A percentile compares a stretch with the other conserved stretches of the same genome.
Evolutionary conservation across 2,329 filamentous ascomycete species (phyloP).

Genomic region (Ascocoryne sarcoides): DNA sequence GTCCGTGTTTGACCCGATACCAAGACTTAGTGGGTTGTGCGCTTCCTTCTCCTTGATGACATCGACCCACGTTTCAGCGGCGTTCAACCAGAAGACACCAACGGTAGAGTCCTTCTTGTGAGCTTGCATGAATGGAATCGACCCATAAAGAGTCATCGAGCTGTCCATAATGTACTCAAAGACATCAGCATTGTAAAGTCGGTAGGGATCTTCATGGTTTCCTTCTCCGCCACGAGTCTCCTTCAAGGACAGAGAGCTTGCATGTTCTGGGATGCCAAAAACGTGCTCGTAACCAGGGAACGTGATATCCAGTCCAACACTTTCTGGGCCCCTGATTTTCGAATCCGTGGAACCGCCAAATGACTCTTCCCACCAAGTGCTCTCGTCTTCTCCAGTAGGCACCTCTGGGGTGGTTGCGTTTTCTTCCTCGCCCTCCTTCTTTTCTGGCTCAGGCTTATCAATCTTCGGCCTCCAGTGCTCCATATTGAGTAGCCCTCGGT

Average conservation of each 20-base stretch:
- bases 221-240: slow-evolving; percentile 83
- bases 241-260: slow-evolving; percentile 78
- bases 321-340: slow-evolving; percentile 92
- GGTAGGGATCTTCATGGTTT: slow-evolving; percentile 81
- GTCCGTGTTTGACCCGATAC: slow-evolving; percentile 57
- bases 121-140: slow-evolving; percentile 96
- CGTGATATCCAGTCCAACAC: slow-evolving; percentile 80
- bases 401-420: slow-evolving; percentile 23
- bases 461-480: slow-evolving; percentile 93
- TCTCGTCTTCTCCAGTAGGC: slow-evolving; percentile 59
- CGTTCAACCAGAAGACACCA: slow-evolving; percentile 95
- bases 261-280: slow-evolving; percentile 89
- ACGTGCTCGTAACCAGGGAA: slow-evolving; percentile 91
- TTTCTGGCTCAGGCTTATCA: slow-evolving; percentile 39
- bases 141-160: slow-evolving; percentile 96
- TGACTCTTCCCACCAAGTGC: slow-evolving; percentile 95
- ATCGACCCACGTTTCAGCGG: slow-evolving; percentile 95
- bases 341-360: slow-evolving; percentile 94
- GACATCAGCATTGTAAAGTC: slow-evolving; percentile 92
- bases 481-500: slow-evolving; percentile 80
- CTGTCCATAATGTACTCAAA: slow-evolving; percentile 97
- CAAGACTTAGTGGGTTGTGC: slow-evolving; percentile 69
- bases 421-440: slow-evolving; percentile 35
- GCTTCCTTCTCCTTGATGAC: slow-evolving; percentile 71
- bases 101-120: slow-evolving; percentile 90